phyloP scores from a whole-genome alignment of 441 rosid species.

The Euphorbia corollata region DNA sequence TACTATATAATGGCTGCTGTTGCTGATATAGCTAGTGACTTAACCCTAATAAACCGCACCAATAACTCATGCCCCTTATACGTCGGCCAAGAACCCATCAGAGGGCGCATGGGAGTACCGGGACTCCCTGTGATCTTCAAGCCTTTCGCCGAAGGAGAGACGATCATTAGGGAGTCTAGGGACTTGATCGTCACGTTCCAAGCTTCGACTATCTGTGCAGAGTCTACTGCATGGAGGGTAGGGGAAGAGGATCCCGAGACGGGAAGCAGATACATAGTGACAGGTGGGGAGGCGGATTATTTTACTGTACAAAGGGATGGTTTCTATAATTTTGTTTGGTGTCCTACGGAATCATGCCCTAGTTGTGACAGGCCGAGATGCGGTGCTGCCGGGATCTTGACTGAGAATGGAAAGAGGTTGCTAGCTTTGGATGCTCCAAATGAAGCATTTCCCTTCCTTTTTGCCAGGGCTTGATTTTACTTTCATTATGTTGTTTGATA shows the following conservation, averaged over 20 bases:
- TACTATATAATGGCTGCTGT: neutral
- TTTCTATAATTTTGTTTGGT: neutral
- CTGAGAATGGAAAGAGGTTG: neutral
- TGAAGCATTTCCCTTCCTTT: conserved; percentile 8
- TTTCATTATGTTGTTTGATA: too few relatives aligned
- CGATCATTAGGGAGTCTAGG: conserved; percentile 4
- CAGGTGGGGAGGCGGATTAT: conserved; percentile 5
- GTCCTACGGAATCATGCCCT: conserved; percentile 8
- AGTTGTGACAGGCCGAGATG: neutral
- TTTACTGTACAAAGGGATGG: neutral
- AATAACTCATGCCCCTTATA: conserved; percentile 5
- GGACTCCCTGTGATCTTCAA: neutral
- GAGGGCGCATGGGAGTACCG: neutral
- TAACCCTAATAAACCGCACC: conserved; percentile 5
- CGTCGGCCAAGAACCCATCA: conserved; percentile 5
- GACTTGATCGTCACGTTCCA: conserved; percentile 8
- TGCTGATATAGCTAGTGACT: neutral
- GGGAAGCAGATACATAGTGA: conserved; percentile 8
- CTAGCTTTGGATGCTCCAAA: conserved; percentile 8
- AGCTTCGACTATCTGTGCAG: neutral
- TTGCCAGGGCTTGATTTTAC: conserved; percentile 1
- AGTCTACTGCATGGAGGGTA: conserved; percentile 13
- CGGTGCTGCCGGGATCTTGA: conserved; percentile 11
- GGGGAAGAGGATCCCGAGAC: conserved; percentile 2
- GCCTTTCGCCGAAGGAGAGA: conserved; percentile 8